A percentile compares a stretch with the other conserved stretches of the same genome.
phyloP scores from a whole-genome alignment of 1,284 basidiomycete genomes.

The Irpex sp. region DNA sequence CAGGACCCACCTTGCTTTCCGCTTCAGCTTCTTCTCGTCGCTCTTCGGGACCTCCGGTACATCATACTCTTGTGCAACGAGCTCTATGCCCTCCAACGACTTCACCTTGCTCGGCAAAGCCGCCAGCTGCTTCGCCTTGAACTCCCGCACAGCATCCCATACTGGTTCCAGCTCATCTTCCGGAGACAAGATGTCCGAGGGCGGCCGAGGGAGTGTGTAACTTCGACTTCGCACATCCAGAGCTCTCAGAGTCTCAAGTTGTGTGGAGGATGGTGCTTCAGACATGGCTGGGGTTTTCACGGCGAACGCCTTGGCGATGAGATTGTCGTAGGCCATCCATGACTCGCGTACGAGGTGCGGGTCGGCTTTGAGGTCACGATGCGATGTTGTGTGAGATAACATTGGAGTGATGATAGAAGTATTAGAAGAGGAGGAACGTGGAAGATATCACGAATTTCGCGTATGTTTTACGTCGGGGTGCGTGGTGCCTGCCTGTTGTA shows the following conservation, averaged over 20 bases:
- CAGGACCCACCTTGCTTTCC: slow-evolving; percentile 17
- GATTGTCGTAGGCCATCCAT: slow-evolving; percentile 10
- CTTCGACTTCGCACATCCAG: slow-evolving; percentile 6
- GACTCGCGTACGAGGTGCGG: slow-evolving; percentile 5
- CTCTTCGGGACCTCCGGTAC: background rate
- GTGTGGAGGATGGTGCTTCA: slow-evolving; percentile 19
- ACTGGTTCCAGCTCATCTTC: slow-evolving; percentile 43
- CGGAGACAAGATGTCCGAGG: slow-evolving; percentile 12
- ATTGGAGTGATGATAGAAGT: background rate
- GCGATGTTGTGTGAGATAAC: background rate
- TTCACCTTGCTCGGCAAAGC: slow-evolving; percentile 63
- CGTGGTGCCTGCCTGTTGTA: background rate
- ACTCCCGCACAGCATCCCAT: slow-evolving; percentile 59
- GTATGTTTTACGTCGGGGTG: background rate
- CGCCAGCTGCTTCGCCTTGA: slow-evolving; percentile 60
- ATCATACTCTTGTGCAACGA: background rate
- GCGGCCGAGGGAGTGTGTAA: background rate
- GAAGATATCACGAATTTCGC: background rate
- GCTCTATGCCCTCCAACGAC: slow-evolving; percentile 42
- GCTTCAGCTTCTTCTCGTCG: slow-evolving; percentile 13
- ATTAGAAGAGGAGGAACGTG: background rate
- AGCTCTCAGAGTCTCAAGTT: slow-evolving; percentile 17
- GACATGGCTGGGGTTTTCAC: background rate
- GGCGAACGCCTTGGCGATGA: slow-evolving; percentile 12
- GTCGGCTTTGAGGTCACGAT: background rate